Evolutionary conservation across 2,329 filamentous ascomycete genomes (phyloP).

Genomic region (Colletotrichum destructivum): DNA sequence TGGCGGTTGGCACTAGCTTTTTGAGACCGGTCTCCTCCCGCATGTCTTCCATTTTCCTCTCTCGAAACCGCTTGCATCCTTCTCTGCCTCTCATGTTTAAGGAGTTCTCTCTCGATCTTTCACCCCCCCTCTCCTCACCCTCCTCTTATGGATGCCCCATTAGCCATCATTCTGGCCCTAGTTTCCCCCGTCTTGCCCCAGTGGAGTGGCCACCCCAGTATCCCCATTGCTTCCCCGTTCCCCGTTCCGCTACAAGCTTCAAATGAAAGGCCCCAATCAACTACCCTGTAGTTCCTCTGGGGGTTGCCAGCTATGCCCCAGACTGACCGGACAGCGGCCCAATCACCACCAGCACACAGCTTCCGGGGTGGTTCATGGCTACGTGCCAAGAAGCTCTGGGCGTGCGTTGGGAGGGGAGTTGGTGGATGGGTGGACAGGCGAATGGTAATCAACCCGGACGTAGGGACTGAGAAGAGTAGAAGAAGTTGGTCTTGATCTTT

Average conservation of each 20-base stretch:
- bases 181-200: conserved; percentile 1
- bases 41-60: background rate
- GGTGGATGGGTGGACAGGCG: conserved; percentile 1
- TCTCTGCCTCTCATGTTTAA: background rate
- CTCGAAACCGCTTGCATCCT: background rate
- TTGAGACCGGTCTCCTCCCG: background rate
- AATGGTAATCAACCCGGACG: conserved; percentile 16
- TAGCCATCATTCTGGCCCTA: conserved; percentile 4
- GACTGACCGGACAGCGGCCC: conserved; percentile 23
- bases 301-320: conserved; percentile 5
- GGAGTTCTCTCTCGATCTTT: too few relatives aligned
- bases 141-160: conserved; percentile 6
- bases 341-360: conserved; percentile 17
- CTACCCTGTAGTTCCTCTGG: background rate
- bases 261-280: background rate
- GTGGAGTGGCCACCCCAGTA: background rate
- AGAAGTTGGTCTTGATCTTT: background rate
- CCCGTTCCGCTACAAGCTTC: background rate
- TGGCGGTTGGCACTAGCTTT: conserved; percentile 1
- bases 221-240: background rate
- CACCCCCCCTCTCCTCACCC: background rate
- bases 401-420: conserved; percentile 20
- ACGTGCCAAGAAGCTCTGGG: conserved; percentile 36
- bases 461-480: conserved; percentile 11
- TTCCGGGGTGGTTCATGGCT: conserved; percentile 6